A percentile compares a stretch with the other conserved stretches of the same genome.
These are phyloP conservation scores for Zygnema circumcarinatum DNA, from an alignment of 139 green algal species.

Conservation along the genomic window DNA sequence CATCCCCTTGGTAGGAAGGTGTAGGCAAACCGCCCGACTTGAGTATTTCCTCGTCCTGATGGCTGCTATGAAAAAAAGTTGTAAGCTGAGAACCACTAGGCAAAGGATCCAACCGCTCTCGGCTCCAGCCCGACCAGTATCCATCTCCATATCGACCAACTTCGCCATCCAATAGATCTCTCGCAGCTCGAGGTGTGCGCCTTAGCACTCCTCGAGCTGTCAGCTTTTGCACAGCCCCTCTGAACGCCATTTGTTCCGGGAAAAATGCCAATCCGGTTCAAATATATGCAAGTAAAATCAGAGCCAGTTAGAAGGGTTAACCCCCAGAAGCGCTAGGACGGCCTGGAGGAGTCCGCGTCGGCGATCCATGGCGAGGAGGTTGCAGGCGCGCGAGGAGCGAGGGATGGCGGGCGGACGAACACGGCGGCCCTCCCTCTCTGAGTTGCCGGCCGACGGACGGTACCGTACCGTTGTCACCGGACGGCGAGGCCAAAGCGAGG, in stretches of 20 bases:
- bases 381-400: too few species aligned
- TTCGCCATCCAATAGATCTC: not conserved
- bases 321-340: too few species aligned
- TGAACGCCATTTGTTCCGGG: not conserved
- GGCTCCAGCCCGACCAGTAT: not conserved
- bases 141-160: not conserved
- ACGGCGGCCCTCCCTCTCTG: too few species aligned
- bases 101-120: not conserved
- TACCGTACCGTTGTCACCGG: too few species aligned
- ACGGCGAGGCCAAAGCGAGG: too few species aligned
- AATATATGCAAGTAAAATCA: too few species aligned
- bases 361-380: too few species aligned
- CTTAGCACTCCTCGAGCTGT: not conserved
- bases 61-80: not conserved
- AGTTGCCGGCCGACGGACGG: too few species aligned
- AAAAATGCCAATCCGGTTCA: too few species aligned
- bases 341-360: too few species aligned
- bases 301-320: too few species aligned
- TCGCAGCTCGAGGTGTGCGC: not conserved
- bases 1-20: not conserved
- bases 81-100: not conserved
- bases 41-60: not conserved
- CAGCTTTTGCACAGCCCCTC: not conserved
- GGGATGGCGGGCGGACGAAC: too few species aligned
- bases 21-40: not conserved